phyloP scores from a whole-genome alignment of 768 basidiomycete species.

The Pisolithus sp. region DNA sequence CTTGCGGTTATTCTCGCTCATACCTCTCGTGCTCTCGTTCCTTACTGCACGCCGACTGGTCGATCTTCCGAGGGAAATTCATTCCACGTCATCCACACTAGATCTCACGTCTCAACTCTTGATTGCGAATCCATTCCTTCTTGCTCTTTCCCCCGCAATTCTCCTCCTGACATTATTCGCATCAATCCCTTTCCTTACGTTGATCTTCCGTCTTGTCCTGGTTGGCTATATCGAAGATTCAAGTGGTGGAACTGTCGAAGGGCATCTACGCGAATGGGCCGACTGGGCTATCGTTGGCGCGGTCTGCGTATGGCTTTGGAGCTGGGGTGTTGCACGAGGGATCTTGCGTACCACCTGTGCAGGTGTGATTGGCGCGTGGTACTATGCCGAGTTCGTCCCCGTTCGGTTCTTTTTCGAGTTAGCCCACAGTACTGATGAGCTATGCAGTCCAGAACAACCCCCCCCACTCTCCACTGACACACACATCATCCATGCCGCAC shows the following conservation, averaged over 20 bases:
- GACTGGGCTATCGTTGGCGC: slow-evolving; percentile 66
- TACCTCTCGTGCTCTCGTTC: slow-evolving; percentile 65
- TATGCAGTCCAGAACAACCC: slow-evolving; percentile 20
- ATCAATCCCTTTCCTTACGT: slow-evolving; percentile 73
- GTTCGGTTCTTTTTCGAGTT: neutral
- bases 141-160: slow-evolving; percentile 67
- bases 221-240: slow-evolving; percentile 51
- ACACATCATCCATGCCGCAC: slow-evolving; percentile 68
- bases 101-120: slow-evolving; percentile 65
- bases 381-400: slow-evolving; percentile 57
- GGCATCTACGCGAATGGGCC: slow-evolving; percentile 57
- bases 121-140: slow-evolving; percentile 65
- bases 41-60: slow-evolving; percentile 67
- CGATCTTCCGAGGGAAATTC: slow-evolving; percentile 64
- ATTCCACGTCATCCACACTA: slow-evolving; percentile 52
- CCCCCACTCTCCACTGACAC: slow-evolving; percentile 49
- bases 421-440: slow-evolving; percentile 5
- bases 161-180: slow-evolving; percentile 60
- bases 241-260: slow-evolving; percentile 38
- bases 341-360: slow-evolving; percentile 69
- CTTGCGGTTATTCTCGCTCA: slow-evolving; percentile 62
- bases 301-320: slow-evolving; percentile 60
- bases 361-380: slow-evolving; percentile 88
- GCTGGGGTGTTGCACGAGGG: slow-evolving; percentile 74
- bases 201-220: slow-evolving; percentile 72